Conservation (phyloP, 805 yeast species). For the Henningerozyma blattae region DNA sequence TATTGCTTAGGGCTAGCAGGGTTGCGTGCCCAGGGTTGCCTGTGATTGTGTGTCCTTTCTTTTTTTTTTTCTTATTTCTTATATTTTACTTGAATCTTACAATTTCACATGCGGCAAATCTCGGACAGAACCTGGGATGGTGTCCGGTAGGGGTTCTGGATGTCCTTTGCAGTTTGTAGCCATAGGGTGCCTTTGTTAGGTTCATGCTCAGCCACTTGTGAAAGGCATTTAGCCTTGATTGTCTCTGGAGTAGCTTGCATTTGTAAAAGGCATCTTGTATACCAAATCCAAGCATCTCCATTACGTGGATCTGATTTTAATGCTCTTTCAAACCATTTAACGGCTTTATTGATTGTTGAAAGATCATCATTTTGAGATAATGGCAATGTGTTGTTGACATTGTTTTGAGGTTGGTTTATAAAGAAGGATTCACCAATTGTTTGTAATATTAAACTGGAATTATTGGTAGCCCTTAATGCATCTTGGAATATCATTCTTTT, state of each 20-base stretch:
- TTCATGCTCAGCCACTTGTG: conserved; percentile 29
- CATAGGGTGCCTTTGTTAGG: conserved; percentile 56
- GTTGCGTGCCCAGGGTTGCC: no score
- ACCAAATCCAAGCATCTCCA: conserved; percentile 76
- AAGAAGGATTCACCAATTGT: conserved; percentile 60
- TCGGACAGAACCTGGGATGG: neutral
- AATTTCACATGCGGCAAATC: neutral
- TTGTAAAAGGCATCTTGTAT: conserved; percentile 33
- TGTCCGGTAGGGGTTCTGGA: neutral
- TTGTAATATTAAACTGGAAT: conserved; percentile 44
- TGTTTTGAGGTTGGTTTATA: conserved; percentile 47
- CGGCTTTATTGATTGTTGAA: no score
- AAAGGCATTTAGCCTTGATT: neutral
- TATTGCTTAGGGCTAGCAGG: no score
- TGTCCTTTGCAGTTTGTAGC: conserved; percentile 38
- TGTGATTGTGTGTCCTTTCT: no score
- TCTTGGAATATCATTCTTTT: conserved; percentile 49
- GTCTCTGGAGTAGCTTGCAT: conserved; percentile 10
- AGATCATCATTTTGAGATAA: no score
- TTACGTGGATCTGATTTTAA: conserved; percentile 37
- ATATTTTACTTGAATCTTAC: no score
- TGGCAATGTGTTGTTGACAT: no score
- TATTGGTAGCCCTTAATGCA: conserved; percentile 57
- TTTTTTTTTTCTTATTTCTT: no score
- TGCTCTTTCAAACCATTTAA: conserved; percentile 66